Conservation (phyloP, 768 basidiomycete species). For the Termitomyces sp. region DNA sequence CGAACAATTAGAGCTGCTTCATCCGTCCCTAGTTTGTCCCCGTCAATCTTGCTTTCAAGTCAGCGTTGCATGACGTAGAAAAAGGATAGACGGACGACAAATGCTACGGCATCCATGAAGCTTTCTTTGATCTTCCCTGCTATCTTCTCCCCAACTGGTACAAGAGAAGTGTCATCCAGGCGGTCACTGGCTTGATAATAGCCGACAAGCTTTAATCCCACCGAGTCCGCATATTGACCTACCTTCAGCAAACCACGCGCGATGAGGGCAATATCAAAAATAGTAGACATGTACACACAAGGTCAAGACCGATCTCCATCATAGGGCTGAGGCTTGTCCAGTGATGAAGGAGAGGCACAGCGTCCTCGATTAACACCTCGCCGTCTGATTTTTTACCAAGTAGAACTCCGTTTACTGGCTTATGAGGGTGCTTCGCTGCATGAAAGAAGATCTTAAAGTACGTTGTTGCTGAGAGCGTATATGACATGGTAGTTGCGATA, state of each 20-base stretch:
- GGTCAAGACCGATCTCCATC: slow-evolving; percentile 81
- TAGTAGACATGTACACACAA: slow-evolving; percentile 31
- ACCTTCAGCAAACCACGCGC: slow-evolving; percentile 34
- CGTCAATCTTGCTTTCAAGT: slow-evolving; percentile 46
- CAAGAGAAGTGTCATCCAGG: slow-evolving; percentile 53
- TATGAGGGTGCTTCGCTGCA: slow-evolving; percentile 74
- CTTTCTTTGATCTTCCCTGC: slow-evolving; percentile 45
- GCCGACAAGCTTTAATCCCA: slow-evolving; percentile 51
- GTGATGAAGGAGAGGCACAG: slow-evolving; percentile 75
- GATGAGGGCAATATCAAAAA: not conserved
- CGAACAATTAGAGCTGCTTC: slow-evolving; percentile 55
- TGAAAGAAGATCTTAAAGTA: slow-evolving; percentile 76
- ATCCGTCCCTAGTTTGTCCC: slow-evolving; percentile 44
- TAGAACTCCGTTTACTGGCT: slow-evolving; percentile 72
- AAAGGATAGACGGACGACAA: slow-evolving; percentile 47
- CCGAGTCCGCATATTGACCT: slow-evolving; percentile 49
- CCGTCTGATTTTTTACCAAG: slow-evolving; percentile 42
- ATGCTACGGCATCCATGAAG: slow-evolving; percentile 58
- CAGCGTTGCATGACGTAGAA: not conserved
- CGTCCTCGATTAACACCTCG: slow-evolving; percentile 50
- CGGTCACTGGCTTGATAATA: slow-evolving; percentile 74
- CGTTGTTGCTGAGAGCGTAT: slow-evolving; percentile 53
- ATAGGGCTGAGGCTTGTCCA: slow-evolving; percentile 81
- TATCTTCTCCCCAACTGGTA: slow-evolving; percentile 61
- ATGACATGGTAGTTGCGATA: slow-evolving; percentile 20